phyloP scores from a whole-genome alignment of 768 basidiomycete genomes.

The Pisolithus marmoratus region DNA sequence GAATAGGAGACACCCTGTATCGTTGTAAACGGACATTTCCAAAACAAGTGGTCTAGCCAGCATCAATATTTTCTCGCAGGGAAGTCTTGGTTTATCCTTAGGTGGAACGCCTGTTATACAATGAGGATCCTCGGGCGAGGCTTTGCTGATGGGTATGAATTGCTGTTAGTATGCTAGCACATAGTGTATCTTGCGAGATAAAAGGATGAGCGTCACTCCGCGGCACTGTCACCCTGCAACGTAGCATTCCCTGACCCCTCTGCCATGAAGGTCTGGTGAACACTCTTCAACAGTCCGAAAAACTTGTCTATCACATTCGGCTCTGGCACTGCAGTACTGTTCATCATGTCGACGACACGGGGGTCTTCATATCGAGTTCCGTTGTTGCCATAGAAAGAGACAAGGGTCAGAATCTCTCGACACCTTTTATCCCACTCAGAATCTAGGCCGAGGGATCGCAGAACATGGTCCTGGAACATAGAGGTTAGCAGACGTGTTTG shows the following conservation, averaged over 20 bases:
- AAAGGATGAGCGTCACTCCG: background rate
- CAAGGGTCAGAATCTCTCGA: constrained; percentile 44
- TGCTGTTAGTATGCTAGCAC: too few species aligned
- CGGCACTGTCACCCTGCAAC: background rate
- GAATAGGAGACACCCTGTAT: too few species aligned
- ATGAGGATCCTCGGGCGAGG: too few species aligned
- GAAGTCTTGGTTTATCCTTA: too few species aligned
- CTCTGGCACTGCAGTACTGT: constrained; percentile 38
- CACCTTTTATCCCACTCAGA: constrained; percentile 42
- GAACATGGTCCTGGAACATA: constrained; percentile 39
- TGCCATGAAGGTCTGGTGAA: constrained; percentile 37
- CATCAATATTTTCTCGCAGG: too few species aligned
- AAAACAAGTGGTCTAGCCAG: too few species aligned
- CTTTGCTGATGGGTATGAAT: too few species aligned
- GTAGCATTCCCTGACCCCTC: constrained; percentile 16
- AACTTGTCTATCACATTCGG: constrained; percentile 46
- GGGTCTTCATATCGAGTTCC: constrained; percentile 46
- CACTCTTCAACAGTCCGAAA: constrained; percentile 40
- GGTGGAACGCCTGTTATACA: too few species aligned
- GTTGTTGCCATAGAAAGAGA: constrained; percentile 51
- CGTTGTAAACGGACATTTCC: too few species aligned
- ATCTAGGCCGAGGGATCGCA: constrained; percentile 42
- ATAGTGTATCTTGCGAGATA: background rate
- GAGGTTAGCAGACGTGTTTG: background rate
- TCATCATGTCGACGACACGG: constrained; percentile 44